Base-by-base conservation (phyloP, 371 early-diverging fungal genomes). In the Smittium culicis region DNA sequence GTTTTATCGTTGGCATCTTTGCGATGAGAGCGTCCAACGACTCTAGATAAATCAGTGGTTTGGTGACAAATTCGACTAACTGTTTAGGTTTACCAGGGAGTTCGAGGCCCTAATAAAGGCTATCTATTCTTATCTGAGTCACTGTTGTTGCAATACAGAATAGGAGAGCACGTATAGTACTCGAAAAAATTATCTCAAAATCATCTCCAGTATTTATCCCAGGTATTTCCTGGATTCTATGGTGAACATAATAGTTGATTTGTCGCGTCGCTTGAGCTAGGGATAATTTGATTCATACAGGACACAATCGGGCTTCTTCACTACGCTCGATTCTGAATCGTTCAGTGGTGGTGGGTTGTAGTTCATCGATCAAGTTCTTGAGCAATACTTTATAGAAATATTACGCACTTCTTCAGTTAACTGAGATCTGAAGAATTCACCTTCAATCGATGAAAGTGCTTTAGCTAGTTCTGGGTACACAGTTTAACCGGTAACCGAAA, bases 381-480 rank as follows among this genome's bases (percentile, higher is more conserved):
- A 32, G 60, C 27, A 29, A 32, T 11, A 27, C n/a, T 27, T 11
- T 27, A 29, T 29, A 59, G 31, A 5, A 11, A 29, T 14, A 27
- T 59, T 59, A n/a, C 5, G 60, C n/a, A 11, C 5, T 27, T 29
- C n/a, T 16, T 59, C 54, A 16, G 14, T 31, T 31, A 59, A 11
- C 31, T 11, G n/a, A 11, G 5, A 27, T 31, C 60, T 16, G 31
- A 59, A 59, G 60, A 59, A 59, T 29, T 59, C 5, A 11, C n/a
- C 16, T 59, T 59, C 60, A 59, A 59, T 31, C n/a, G 60, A 29
- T 32, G 25, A n/a, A n/a, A 63, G 34, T n/a, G 63, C 63, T 35
- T 63, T n/a, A 34, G 2, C 34, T n/a, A 32, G 63, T 33, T 33
- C 35, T 5, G 63, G 33, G n/a, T 63, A 63, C 1, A 32, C 5